Evolutionary conservation across 805 yeast genomes (phyloP), one percentile per base, ranked within the genome.

Genomic region (Brettanomyces custersianus): DNA sequence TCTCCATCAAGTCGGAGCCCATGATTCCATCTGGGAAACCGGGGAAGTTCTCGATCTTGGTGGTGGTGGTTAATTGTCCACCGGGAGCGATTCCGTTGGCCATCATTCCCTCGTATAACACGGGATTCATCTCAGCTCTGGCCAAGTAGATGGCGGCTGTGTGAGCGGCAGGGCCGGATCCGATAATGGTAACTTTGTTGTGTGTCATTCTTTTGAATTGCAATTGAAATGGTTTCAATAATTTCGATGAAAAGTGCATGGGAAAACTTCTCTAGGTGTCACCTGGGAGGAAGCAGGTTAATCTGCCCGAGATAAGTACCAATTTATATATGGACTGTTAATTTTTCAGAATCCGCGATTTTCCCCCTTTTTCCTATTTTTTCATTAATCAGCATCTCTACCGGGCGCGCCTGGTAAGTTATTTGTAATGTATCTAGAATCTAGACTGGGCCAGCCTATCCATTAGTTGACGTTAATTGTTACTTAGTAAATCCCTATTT

Each of bases 11-110:
- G 39, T 72, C 80, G 24, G 85, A 59, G 43, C 99, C 99, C 36
- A 77, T 73, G 52, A 92, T 72, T 9, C 95, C 98, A 35, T 77
- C 74, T 38, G 98, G 97, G 75, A 92, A 92, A 39, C 99, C 99
- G 28, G 99, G 98, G 74, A 90, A 92, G 71, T 92, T 92, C 65
- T 92, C 99, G 51, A 92, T 82, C 49, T 92, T 98, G 13, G 99
- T 92, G 46, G 99, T 92, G 51, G 99, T 92, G 46, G 99, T 92
- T 52, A 92, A 72, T 66, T 92, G 99, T 42, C 98, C 98, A 52
- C 98, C 98, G 20, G 98, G 96, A 36, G 98, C 98, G 49, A 90
- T 74, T 49, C 98, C 98, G 63, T 92, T 92, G 46, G 98, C 98
- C 57, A 81, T 68, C 81, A 90, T 70, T 54, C 98, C 98, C 66